Evolutionary conservation across 352 stramenopile species (phyloP), one percentile per base, ranked within the genome.

Genomic region (Globisporangium rhizosaccharum): DNA sequence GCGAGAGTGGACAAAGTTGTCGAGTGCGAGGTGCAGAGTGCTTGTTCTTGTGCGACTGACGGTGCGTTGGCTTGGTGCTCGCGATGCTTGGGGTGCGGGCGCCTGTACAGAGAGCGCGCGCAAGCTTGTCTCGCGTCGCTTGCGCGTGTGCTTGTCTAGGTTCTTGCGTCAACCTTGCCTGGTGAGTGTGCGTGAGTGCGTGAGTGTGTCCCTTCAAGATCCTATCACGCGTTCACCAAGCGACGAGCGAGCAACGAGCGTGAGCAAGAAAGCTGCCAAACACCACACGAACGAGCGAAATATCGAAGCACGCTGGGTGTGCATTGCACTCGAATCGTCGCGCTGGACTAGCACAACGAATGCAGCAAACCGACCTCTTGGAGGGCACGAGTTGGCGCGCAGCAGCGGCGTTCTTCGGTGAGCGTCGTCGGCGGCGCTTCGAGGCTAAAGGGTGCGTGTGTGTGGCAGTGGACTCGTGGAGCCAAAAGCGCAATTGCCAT

Each of bases 401-500:
- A 10, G 41, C 14, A 8, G 41, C 12, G 17, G 15, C 33, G 33
- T 39, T 39, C 33, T 39, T 10, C 10, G 1, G 33, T 39, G 33
- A 12, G 33, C 33, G 33, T 5, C 33, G 8, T 4, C 8, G 10
- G 33, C 33, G 33, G 33, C 33, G 33, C 33, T 39, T 39, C 33
- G 10, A 12, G 10, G 33, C 33, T 12, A 39, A 12, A 10, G 14
- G 7, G 41, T 46, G 41, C 14, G 41, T 46, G 39, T 18, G 41
- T 3, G 41, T 20, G 41, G 41, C 39, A 39, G 41, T 51, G 57
- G 28, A 60, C 33, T 26, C 42, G 53, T 58, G 39, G 23, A 51
- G 53, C 53, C 26, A 58, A 58, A 68, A 61, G 59, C 33, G 39
- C 53, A 54, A 44, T 42, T 47, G 45, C 37, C 44, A 52, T 60